phyloP scores from a whole-genome alignment of 2,329 filamentous ascomycete species.

The Hypomyces perniciosus region DNA sequence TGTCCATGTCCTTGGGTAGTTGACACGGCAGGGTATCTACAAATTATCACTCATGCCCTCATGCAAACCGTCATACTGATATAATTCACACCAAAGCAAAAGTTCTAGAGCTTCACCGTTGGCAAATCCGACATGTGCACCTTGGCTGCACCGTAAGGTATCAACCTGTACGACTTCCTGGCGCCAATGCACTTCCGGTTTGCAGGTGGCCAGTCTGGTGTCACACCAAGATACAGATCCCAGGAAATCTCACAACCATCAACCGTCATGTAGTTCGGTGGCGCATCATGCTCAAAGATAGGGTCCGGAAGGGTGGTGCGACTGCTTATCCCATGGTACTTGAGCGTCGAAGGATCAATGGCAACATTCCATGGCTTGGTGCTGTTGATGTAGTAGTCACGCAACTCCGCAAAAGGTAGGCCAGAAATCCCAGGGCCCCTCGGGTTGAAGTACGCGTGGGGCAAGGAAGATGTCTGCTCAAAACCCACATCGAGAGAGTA shows the following conservation, averaged over 20 bases:
- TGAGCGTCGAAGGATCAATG: constrained; percentile 21
- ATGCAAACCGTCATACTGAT: neutral
- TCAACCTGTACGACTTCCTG: constrained; percentile 28
- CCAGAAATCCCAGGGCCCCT: constrained; percentile 13
- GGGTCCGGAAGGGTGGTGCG: constrained; percentile 23
- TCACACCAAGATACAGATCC: constrained; percentile 24
- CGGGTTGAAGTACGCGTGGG: constrained; percentile 18
- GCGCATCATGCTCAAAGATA: constrained; percentile 22
- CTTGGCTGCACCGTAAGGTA: constrained; percentile 42
- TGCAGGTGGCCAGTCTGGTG: constrained; percentile 23
- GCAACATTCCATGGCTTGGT: constrained; percentile 25
- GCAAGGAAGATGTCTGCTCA: constrained; percentile 18
- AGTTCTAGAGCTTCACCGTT: constrained; percentile 7
- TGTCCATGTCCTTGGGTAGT: too few species aligned
- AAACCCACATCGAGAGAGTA: constrained; percentile 36
- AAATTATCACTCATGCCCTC: neutral
- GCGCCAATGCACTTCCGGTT: constrained; percentile 20
- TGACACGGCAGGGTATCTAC: neutral
- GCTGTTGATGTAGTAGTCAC: constrained; percentile 28
- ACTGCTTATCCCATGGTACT: constrained; percentile 18
- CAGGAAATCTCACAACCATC: constrained; percentile 33
- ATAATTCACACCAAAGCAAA: neutral
- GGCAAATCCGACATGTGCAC: constrained; percentile 34
- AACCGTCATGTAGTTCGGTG: constrained; percentile 31
- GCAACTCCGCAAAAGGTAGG: constrained; percentile 21